Percentiles rank a stretch among this genome's conserved stretches.
phyloP scores from a whole-genome alignment of 2,329 filamentous ascomycete species.

The Trichoderma oligosporum region DNA sequence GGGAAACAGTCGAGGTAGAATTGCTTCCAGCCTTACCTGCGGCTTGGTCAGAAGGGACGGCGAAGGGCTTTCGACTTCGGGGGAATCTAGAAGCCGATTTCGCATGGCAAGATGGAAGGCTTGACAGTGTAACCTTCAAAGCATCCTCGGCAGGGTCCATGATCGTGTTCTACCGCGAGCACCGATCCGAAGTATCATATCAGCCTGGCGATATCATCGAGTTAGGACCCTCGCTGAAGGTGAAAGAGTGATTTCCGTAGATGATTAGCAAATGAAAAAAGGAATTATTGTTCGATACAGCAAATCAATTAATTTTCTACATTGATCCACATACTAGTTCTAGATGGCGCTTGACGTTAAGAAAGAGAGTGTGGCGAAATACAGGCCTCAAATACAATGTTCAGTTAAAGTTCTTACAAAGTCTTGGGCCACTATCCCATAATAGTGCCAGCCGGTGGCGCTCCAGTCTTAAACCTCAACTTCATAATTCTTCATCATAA shows the following conservation, averaged over 20 bases:
- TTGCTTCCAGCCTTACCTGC: conserved; percentile 14
- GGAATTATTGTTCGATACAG: too few species aligned
- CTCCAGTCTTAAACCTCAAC: neutral
- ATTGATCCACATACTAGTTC: too few species aligned
- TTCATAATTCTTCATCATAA: too few species aligned
- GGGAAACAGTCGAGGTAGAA: conserved; percentile 9
- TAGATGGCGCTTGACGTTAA: too few species aligned
- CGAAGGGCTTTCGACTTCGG: conserved; percentile 3
- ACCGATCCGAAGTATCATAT: neutral
- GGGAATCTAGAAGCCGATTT: conserved; percentile 11
- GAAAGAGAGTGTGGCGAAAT: too few species aligned
- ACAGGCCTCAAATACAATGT: too few species aligned
- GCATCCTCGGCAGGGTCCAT: neutral
- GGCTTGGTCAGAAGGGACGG: conserved; percentile 14
- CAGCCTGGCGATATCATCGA: conserved; percentile 3
- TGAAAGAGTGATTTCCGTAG: too few species aligned
- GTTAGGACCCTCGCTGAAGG: conserved; percentile 17
- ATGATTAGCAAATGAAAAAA: too few species aligned
- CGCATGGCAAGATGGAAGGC: neutral
- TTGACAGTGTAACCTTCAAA: conserved; percentile 6
- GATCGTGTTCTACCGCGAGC: conserved; percentile 10
- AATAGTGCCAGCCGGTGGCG: neutral
- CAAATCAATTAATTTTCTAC: too few species aligned
- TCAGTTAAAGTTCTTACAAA: neutral
- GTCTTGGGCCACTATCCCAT: neutral